Evolutionary conservation across 139 green algal species (phyloP).

Genomic region (Protoeuglena noctilucae): DNA sequence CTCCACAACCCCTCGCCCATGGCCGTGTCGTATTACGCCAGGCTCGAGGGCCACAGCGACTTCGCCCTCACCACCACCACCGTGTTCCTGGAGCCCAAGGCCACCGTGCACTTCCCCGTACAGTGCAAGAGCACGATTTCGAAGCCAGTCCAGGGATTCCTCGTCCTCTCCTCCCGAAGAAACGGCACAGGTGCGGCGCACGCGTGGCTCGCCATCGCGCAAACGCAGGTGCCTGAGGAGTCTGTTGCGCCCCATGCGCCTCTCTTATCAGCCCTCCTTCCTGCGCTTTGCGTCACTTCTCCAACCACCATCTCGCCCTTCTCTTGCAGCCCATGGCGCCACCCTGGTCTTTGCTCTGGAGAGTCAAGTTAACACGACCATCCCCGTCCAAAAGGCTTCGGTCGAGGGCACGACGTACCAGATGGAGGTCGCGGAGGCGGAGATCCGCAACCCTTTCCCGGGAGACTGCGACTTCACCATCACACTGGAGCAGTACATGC

Average conservation of each 20-base stretch:
- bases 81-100: conserved; percentile 40
- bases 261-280: no score
- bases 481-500: conserved; percentile 17
- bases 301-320: no score
- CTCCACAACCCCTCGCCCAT: conserved; percentile 47
- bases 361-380: conserved; percentile 18
- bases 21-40: conserved; percentile 38
- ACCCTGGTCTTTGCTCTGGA: conserved; percentile 53
- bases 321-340: conserved; percentile 31
- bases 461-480: conserved; percentile 41
- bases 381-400: conserved; percentile 30
- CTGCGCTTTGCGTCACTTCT: no score
- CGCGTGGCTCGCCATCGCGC: no score
- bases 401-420: conserved; percentile 36
- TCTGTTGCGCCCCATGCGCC: no score
- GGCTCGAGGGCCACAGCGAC: conserved; percentile 41
- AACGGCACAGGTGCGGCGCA: no score
- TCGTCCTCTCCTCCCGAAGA: conserved; percentile 10
- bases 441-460: conserved; percentile 51
- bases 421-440: conserved; percentile 38
- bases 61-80: conserved; percentile 34
- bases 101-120: conserved; percentile 16
- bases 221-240: no score
- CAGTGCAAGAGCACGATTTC: conserved; percentile 21
- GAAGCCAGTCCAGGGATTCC: conserved; percentile 8